phyloP scores from a whole-genome alignment of 192 early-diverging fungal genomes.

The Chytriomyces sp. region DNA sequence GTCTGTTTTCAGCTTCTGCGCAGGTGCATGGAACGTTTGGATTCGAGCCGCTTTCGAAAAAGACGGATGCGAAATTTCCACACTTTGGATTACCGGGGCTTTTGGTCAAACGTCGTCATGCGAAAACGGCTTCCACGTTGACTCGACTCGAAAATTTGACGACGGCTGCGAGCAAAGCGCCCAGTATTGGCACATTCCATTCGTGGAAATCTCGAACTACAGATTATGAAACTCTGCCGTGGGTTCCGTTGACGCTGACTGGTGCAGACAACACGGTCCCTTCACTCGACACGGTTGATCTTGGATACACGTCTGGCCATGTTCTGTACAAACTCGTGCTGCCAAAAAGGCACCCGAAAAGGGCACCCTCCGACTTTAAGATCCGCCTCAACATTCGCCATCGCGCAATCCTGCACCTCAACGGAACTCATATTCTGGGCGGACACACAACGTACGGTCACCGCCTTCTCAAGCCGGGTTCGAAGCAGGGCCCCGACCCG shows the following conservation, averaged over 20 bases:
- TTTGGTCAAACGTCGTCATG: not conserved
- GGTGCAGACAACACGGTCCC: constrained; percentile 31
- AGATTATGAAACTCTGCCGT: constrained; percentile 20
- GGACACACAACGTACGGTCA: constrained; percentile 80
- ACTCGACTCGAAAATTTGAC: not conserved
- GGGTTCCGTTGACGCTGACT: constrained; percentile 7
- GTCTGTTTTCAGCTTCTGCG: constrained; percentile 9
- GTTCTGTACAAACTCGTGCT: constrained; percentile 64
- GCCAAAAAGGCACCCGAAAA: not conserved
- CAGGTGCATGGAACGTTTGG: constrained; percentile 3
- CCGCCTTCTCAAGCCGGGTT: constrained; percentile 58
- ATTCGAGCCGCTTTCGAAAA: constrained; percentile 5
- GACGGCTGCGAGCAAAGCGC: not conserved
- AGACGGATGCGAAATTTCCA: not conserved
- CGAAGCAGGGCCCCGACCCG: constrained; percentile 76
- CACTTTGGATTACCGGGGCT: constrained; percentile 30
- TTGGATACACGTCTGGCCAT: constrained; percentile 68
- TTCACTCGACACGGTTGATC: constrained; percentile 62
- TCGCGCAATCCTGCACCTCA: constrained; percentile 71
- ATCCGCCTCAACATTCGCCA: constrained; percentile 76
- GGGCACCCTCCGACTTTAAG: constrained; percentile 22
- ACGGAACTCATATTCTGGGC: constrained; percentile 68
- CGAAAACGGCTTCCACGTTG: not conserved
- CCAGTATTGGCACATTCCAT: constrained; percentile 11
- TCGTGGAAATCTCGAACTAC: constrained; percentile 5